Conservation (phyloP, 371 early-diverging fungal genomes). For the Nematocida sp. region DNA sequence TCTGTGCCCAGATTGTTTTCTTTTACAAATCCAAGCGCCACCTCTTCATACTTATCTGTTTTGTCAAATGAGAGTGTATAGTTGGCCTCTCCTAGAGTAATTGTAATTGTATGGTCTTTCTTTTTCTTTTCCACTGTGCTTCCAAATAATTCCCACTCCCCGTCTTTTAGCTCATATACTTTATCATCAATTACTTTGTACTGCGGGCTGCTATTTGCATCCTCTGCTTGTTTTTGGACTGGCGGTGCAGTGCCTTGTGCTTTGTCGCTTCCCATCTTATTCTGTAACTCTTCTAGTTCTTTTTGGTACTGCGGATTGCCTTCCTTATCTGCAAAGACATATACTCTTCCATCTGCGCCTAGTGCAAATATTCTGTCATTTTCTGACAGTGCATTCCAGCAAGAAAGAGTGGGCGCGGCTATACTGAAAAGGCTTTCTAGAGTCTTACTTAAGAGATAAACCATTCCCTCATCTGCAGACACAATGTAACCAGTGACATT, state of each 20-base stretch:
- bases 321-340: constrained; percentile 46
- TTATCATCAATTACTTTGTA: constrained; percentile 61
- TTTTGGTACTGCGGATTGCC: background rate
- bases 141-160: constrained; percentile 66
- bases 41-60: constrained; percentile 65
- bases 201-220: constrained; percentile 8
- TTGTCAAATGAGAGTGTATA: constrained; percentile 67
- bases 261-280: background rate
- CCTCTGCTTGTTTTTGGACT: background rate
- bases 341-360: constrained; percentile 66
- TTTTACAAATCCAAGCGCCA: constrained; percentile 63
- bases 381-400: constrained; percentile 55
- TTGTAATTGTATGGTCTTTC: constrained; percentile 63
- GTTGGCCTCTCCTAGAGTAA: constrained; percentile 61
- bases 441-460: constrained; percentile 52
- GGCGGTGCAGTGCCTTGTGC: constrained; percentile 30
- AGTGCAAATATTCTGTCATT: constrained; percentile 50
- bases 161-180: constrained; percentile 57
- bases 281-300: constrained; percentile 19
- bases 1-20: constrained; percentile 57
- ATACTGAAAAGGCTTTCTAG: constrained; percentile 45
- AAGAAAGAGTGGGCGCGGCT: constrained; percentile 47
- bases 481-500: constrained; percentile 51
- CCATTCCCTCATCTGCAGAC: constrained; percentile 66
- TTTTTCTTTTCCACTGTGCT: constrained; percentile 43